phyloP scores from a whole-genome alignment of 176 grass and related monocot genomes.

The Hsuehochloa calcarea region DNA sequence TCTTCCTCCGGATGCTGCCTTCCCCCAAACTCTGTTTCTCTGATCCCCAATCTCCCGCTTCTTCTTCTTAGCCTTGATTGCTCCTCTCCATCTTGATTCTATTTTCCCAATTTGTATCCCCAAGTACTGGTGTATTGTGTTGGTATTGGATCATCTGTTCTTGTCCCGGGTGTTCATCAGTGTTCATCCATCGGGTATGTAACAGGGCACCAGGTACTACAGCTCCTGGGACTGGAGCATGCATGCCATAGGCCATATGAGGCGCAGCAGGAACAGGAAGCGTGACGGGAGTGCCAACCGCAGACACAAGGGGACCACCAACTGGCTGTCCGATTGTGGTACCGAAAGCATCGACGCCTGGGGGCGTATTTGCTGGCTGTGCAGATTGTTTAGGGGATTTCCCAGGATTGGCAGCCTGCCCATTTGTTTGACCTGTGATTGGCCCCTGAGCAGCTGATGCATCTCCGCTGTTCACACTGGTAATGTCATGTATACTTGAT shows the following conservation, averaged over 20 bases:
- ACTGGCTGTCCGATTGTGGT: conserved; percentile 91
- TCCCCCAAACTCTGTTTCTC: too few species aligned
- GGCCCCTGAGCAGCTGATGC: conserved; percentile 45
- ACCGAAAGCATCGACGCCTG: conserved; percentile 53
- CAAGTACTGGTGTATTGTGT: too few species aligned
- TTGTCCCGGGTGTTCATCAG: too few species aligned
- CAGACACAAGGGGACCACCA: conserved; percentile 62
- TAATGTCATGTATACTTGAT: conserved; percentile 95
- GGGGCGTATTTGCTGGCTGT: conserved; percentile 41
- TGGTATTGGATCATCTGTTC: too few species aligned
- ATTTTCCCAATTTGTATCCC: too few species aligned
- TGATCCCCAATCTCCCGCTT: too few species aligned
- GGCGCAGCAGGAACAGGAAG: conserved; percentile 55
- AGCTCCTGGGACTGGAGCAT: conserved; percentile 46
- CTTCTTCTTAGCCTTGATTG: too few species aligned
- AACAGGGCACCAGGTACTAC: conserved; percentile 63
- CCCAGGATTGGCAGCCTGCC: conserved; percentile 35
- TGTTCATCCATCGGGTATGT: too few species aligned
- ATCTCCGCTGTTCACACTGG: conserved; percentile 65
- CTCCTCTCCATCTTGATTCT: too few species aligned
- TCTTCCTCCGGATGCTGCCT: too few species aligned
- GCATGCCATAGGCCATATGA: conserved; percentile 70
- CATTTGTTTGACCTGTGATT: conserved; percentile 74
- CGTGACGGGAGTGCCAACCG: conserved; percentile 82
- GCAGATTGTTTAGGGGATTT: conserved; percentile 58